These are phyloP conservation scores for Mycena sp. DNA, from an alignment of 1,284 basidiomycete species.

Conservation along the genomic window DNA sequence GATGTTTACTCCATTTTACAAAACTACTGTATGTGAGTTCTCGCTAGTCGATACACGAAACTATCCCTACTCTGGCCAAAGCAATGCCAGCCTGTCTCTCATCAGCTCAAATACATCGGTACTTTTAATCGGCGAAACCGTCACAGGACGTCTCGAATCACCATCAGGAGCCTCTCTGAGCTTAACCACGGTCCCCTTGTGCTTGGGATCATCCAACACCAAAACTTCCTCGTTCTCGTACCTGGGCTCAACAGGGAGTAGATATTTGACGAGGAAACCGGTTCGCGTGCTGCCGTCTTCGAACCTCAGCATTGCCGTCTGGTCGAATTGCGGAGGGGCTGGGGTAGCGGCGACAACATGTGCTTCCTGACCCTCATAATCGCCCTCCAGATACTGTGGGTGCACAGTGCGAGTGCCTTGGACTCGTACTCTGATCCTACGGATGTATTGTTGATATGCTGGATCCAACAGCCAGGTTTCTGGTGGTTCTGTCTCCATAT, in stretches of 20 bases:
- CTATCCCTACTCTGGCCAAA: neutral
- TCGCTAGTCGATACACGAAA: neutral
- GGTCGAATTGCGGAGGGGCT: conserved; percentile 20
- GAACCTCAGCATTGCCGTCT: conserved; percentile 26
- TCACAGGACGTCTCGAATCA: conserved; percentile 25
- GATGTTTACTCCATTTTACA: no score
- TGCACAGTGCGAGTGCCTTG: conserved; percentile 52
- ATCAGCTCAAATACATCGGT: conserved; percentile 31
- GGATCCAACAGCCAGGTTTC: conserved; percentile 60
- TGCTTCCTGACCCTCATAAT: conserved; percentile 54
- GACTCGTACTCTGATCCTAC: conserved; percentile 62
- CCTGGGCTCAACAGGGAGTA: conserved; percentile 24
- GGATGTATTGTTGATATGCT: conserved; percentile 41
- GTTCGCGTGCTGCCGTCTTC: conserved; percentile 15
- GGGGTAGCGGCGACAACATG: conserved; percentile 19
- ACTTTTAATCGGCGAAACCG: conserved; percentile 26
- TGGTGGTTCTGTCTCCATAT: conserved; percentile 38
- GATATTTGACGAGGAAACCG: conserved; percentile 28
- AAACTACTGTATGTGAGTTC: no score
- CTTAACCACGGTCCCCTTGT: conserved; percentile 28
- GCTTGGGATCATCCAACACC: conserved; percentile 26
- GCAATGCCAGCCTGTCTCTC: conserved; percentile 24
- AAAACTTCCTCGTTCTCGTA: conserved; percentile 24
- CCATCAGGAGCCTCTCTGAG: conserved; percentile 26
- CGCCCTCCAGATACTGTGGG: conserved; percentile 61